Evolutionary conservation across 495 filamentous ascomycete genomes (phyloP), one percentile per base, ranked within the genome.

Genomic region (Penicillium ochrochloron): DNA sequence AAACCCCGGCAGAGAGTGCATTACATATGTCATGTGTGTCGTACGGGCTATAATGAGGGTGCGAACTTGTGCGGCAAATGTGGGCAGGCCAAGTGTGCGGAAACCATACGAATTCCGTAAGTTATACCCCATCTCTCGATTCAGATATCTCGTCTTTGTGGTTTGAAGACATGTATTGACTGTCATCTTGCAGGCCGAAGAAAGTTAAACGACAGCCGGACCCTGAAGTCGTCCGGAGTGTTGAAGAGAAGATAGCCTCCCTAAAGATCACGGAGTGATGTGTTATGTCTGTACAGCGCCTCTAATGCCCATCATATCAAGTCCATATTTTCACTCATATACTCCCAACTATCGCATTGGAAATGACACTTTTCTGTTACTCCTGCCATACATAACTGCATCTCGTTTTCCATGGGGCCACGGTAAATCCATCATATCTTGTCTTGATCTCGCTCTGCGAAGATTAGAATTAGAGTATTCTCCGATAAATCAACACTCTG

Each of bases 11-110:
- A 79, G 63, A 72, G 80, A 23, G 77, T 86, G 1, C 82, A 87
- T 62, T 89, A 88, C 72, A 77, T 80, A 31, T 94, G 91, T 68
- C 86, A 89, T 68, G 70, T 83, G 31, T 94, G 91, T 79, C 76
- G 76, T 48, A 86, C 80, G 25, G 67, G 79, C 12, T 92, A 84
- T 70, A 70, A 73, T 67, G 79, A 73, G 19, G 78, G 64, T 39
- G 80, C 73, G 62, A 80, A 60, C 37, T 76, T 39, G n/a, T 94
- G 91, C 70, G 67, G 70, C n/a, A 82, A 79, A 29, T 94, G 91
- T 75, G 79, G 81, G 12, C 86, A 91, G 71, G 73, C 74, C 54
- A 86, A 85, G 67, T 75, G 82, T 54, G 63, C 70, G 17, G 69
- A 80, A 21, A 84, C 82, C 59, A 78, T 74, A 65, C 70, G 84